Evolutionary conservation across 306 rosid genomes (phyloP).

Genomic region (Trifolium subterraneum): DNA sequence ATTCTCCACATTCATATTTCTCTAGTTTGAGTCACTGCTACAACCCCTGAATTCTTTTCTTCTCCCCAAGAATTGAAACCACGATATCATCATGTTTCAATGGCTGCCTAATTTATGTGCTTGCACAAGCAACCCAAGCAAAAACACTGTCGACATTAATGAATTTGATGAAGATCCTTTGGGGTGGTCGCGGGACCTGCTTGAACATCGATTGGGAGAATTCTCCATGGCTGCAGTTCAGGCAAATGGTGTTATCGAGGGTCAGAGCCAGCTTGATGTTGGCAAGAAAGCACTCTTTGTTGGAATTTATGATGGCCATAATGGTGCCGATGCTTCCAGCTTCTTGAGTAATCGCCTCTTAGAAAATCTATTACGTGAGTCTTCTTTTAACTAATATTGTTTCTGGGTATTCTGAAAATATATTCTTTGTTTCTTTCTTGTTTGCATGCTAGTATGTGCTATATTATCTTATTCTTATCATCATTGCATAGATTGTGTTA

Average conservation of each 20-base stretch:
- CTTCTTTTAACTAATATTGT: too few relatives aligned
- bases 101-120: neutral
- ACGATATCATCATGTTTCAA: neutral
- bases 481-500: neutral
- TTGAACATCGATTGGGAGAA: neutral
- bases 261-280: neutral
- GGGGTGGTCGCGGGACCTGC: neutral
- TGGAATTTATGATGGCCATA: neutral
- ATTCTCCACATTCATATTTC: too few relatives aligned
- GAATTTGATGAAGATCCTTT: neutral
- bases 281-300: neutral
- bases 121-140: neutral
- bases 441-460: neutral
- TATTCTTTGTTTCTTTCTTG: neutral
- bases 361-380: neutral
- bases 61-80: neutral
- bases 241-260: neutral
- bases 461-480: neutral
- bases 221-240: constrained; percentile 19
- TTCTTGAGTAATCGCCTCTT: neutral
- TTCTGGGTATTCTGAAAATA: too few relatives aligned
- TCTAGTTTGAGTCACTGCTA: neutral
- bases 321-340: neutral
- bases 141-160: neutral
- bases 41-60: neutral